Base-by-base conservation (phyloP, 2,329 filamentous ascomycete genomes). In the Neonectria faginata region DNA sequence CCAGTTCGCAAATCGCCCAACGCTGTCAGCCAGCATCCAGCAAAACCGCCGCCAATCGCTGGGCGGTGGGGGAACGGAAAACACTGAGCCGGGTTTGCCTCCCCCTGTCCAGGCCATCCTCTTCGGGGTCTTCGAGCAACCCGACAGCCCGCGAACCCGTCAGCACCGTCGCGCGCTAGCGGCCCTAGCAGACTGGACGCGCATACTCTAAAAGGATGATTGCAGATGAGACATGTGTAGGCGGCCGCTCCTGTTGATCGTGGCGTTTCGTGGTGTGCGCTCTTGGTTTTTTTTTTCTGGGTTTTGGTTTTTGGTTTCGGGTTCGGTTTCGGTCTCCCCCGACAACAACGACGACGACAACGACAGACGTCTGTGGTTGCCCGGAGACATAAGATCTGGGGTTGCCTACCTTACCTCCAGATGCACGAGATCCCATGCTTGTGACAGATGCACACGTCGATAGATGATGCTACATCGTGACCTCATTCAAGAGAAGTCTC, bases 41-140 rank as follows among this genome's bases (percentile, higher is more conserved):
- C 25, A 25, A 25, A 33, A 41, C 33, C 33, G 33, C 4, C 33
- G 36, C 14, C 36, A 16, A 39, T 39, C 36, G 14, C 36, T 39
- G 50, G 31, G 31, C 50, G 27, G 11, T n/a, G 29, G 27, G 16
- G 11, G 27, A 25, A 14, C 27, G 27, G 14, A 44, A 44, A n/a
- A 42, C 22, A 39, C 52, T 56, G 36, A 44, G 31, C 67, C 64
- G 62, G 25, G 62, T n/a, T 16, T n/a, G 25, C 36, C 18, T 51
- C 53, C 64, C 56, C 51, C 36, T 48, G 55, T 59, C 44, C 14
- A 39, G 14, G 5, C 36, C 36, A 39, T 39, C 36, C 29, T 48
- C 60, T 64, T 77, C 77, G 77, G 77, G 67, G 66, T 78, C 68
- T 75, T 76, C 58, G 53, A 77, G 67, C 62, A 71, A 62, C 74